Percentiles rank a stretch among this genome's conserved stretches.
These are phyloP conservation scores for Coemansia sp. DNA, from an alignment of 192 early-diverging fungal species.

Conservation along the genomic window DNA sequence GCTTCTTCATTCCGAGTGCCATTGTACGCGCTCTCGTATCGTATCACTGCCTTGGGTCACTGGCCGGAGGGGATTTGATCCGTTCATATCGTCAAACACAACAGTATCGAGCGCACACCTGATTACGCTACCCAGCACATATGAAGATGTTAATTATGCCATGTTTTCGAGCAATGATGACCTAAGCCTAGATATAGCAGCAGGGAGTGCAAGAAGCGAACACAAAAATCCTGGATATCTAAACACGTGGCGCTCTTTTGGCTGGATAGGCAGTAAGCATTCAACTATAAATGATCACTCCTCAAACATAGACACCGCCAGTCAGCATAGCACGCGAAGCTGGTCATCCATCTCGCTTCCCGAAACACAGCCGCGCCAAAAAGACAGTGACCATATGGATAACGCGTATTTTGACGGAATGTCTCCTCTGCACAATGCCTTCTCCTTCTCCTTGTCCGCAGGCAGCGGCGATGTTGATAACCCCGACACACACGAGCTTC, in stretches of 20 bases:
- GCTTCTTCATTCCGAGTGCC: conserved; percentile 23
- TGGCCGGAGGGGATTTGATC: conserved; percentile 20
- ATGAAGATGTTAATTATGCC: background rate
- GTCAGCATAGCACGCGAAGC: background rate
- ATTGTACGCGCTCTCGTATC: conserved; percentile 24
- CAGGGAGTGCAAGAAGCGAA: background rate
- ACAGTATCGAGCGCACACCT: conserved; percentile 15
- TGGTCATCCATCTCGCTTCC: conserved; percentile 30
- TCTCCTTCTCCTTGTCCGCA: background rate
- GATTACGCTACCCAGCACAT: conserved; percentile 17
- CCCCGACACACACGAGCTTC: background rate
- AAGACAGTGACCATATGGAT: background rate
- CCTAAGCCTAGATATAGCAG: background rate
- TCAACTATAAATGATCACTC: background rate
- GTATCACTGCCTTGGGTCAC: conserved; percentile 37
- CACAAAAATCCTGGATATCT: background rate
- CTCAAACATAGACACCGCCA: background rate
- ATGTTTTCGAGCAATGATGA: background rate
- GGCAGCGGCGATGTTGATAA: background rate
- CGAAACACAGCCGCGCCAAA: conserved; percentile 6
- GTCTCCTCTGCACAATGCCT: background rate
- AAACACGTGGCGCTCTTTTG: background rate
- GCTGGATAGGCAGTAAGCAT: background rate
- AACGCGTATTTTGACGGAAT: background rate
- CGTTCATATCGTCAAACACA: conserved; percentile 21